Evolutionary conservation across 2,329 filamentous ascomycete genomes (phyloP).

Genomic region (Cercospora berteroae): DNA sequence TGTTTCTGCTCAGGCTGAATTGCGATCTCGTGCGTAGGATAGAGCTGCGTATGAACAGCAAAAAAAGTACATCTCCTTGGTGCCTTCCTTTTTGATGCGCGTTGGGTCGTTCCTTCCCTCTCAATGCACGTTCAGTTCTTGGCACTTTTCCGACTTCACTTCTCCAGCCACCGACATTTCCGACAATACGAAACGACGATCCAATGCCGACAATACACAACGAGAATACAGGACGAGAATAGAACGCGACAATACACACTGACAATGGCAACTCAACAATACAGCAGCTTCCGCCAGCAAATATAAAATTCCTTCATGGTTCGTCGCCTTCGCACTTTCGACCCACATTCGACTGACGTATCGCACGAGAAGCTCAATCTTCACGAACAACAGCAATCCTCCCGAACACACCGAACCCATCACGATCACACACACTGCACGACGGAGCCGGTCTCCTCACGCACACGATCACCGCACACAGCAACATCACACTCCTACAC

Average conservation of each 20-base stretch:
- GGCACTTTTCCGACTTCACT: neutral
- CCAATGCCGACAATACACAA: neutral
- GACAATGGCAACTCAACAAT: conserved; percentile 1
- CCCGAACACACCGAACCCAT: neutral
- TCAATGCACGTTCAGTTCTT: neutral
- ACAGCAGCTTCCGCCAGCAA: neutral
- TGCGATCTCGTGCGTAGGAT: conserved; percentile 36
- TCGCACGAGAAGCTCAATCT: neutral
- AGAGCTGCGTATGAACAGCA: conserved; percentile 25
- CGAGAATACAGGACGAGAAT: neutral
- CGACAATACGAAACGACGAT: neutral
- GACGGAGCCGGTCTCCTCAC: neutral
- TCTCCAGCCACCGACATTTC: neutral
- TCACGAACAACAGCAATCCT: neutral
- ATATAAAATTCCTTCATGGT: neutral
- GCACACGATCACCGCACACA: neutral
- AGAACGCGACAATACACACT: neutral
- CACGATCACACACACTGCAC: neutral
- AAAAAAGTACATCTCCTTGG: conserved; percentile 16
- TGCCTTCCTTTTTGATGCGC: conserved; percentile 7
- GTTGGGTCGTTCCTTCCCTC: neutral
- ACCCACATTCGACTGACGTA: neutral
- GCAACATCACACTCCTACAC: neutral
- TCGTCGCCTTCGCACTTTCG: neutral
- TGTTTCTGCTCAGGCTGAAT: conserved; percentile 35